Evolutionary conservation across 495 filamentous ascomycete genomes (phyloP), one percentile per base, ranked within the genome.

Genomic region (Penicillium atrosanguineum): DNA sequence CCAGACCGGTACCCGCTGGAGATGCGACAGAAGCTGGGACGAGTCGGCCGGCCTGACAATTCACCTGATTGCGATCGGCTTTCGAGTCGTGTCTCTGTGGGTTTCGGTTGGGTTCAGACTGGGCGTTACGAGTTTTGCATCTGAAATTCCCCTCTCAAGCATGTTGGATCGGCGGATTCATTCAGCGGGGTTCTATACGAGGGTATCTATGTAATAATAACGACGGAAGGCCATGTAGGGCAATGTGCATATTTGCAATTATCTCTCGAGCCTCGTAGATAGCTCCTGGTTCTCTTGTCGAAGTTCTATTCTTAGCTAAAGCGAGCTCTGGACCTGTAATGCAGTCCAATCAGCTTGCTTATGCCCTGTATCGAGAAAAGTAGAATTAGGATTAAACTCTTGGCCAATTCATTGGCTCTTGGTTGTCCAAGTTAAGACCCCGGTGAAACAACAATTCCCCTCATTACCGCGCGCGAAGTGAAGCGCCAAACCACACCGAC

Each of bases 31-130:
- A 73, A 45, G 61, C 65, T n/a, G 70, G 59, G 43, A 61, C 68
- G 34, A 68, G 55, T 52, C 63, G 68, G 48, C 74, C 73, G 23
- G 66, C 71, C 53, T 77, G 67, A 71, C 52, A 56, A 34, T n/a
- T 41, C 15, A 15, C 16, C 12, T 49, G 37, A 43, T 21, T 43
- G 15, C 11, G 25, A 16, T 50, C 42, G 26, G 18, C 12, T 29
- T 18, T 15, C n/a, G 36, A 5, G 31, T 31, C 36, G 47, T 11
- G 36, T 4, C 21, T 39, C 11, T 48, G 56, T 46, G 5, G 19
- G 57, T 51, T 43, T 51, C 47, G 14, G 21, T 39, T 19, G 55
- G 11, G 40, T 43, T 52, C 48, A 42, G 47, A 54, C 38, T 55
- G 42, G 38, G 42, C 15, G 37, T 59, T 60, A 48, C 43, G 46